Percentiles rank a stretch among this genome's conserved stretches.
Evolutionary conservation across 768 basidiomycete species (phyloP).

Genomic region (Sarcomyxa edulis): DNA sequence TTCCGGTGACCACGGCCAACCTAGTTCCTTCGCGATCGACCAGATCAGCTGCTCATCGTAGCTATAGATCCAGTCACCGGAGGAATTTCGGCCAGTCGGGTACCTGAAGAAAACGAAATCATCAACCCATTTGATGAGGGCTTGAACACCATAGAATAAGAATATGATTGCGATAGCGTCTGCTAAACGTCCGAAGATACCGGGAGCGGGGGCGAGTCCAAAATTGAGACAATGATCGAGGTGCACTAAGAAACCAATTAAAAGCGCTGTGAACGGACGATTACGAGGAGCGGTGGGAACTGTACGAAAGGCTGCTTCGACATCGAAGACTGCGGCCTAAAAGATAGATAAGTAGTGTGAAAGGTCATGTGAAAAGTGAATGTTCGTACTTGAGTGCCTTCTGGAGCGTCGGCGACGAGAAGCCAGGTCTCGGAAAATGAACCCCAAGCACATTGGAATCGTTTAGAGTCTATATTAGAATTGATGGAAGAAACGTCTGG

Average conservation of each 20-base stretch:
- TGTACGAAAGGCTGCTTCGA: background rate
- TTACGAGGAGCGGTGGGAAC: background rate
- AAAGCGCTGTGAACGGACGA: background rate
- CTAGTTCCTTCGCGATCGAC: background rate
- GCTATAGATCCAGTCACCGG: background rate
- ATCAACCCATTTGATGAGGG: conserved; percentile 15
- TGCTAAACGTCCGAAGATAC: conserved; percentile 13
- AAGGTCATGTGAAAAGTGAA: too few relatives aligned
- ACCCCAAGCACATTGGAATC: too few relatives aligned
- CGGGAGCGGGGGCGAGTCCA: conserved; percentile 8
- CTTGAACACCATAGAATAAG: conserved; percentile 1
- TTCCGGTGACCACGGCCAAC: conserved; percentile 2
- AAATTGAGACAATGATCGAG: conserved; percentile 16
- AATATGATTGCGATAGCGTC: conserved; percentile 13
- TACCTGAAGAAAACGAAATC: conserved; percentile 8
- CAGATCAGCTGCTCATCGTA: background rate
- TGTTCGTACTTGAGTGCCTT: too few relatives aligned
- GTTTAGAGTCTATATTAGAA: too few relatives aligned
- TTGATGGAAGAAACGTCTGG: too few relatives aligned
- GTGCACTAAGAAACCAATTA: conserved; percentile 8
- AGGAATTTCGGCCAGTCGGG: too few relatives aligned
- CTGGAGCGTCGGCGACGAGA: too few relatives aligned
- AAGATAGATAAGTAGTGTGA: too few relatives aligned
- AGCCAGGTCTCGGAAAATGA: too few relatives aligned
- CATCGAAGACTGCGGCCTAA: too few relatives aligned